These are phyloP conservation scores for Botrytis squamosa DNA, from an alignment of 2,329 filamentous ascomycete species.

Conservation along the genomic window DNA sequence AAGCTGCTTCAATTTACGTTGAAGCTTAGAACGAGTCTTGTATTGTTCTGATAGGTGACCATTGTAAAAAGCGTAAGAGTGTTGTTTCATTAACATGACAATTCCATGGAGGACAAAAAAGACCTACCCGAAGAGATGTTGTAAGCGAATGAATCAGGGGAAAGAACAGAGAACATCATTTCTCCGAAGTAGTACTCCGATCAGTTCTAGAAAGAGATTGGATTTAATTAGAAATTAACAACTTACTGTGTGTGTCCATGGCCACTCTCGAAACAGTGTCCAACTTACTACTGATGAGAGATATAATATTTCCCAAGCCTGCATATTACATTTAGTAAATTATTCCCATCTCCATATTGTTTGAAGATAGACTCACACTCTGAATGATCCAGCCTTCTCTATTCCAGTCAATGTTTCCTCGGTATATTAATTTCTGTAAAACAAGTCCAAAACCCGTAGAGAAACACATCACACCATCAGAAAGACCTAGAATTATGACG, in stretches of 20 bases:
- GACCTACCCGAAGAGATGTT: slow-evolving; percentile 1
- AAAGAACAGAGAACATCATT: neutral
- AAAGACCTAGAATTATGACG: slow-evolving; percentile 55
- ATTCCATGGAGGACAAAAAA: slow-evolving; percentile 74
- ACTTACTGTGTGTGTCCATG: slow-evolving; percentile 73
- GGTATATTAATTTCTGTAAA: slow-evolving; percentile 60
- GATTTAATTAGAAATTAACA: neutral
- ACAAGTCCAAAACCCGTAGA: slow-evolving; percentile 64
- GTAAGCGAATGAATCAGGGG: slow-evolving; percentile 1
- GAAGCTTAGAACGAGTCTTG: slow-evolving; percentile 48
- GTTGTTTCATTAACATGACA: slow-evolving; percentile 81
- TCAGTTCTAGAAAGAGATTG: neutral
- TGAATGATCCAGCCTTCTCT: slow-evolving; percentile 70
- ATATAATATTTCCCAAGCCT: slow-evolving; percentile 68
- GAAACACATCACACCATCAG: slow-evolving; percentile 68
- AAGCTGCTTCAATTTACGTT: slow-evolving; percentile 54
- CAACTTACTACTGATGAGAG: slow-evolving; percentile 61
- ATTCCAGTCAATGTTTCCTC: slow-evolving; percentile 66
- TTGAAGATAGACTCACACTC: slow-evolving; percentile 47
- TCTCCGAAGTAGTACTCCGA: neutral
- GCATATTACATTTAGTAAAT: slow-evolving; percentile 16
- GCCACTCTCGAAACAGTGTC: slow-evolving; percentile 71
- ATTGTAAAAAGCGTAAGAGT: slow-evolving; percentile 57
- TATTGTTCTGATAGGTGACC: slow-evolving; percentile 66
- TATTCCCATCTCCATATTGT: neutral